Base-by-base conservation (phyloP, 148 eudicot genomes). In the Polygonum maritimum region DNA sequence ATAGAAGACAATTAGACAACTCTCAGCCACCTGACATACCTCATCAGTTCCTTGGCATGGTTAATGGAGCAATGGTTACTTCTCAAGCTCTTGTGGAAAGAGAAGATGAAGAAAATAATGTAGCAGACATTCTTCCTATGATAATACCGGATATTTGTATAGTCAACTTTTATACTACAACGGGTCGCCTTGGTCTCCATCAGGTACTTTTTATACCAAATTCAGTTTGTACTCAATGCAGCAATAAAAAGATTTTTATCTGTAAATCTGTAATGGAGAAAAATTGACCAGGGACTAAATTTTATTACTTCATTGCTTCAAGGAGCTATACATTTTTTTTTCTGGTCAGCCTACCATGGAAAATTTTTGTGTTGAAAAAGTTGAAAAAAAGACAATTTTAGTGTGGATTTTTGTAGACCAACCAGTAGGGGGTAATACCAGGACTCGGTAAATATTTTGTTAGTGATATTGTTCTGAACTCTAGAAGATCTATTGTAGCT, bases 161-260 rank as follows among this genome's bases (percentile, higher is more conserved):
- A 22, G 89, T 85, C 71, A 91, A 91, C 83, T 91, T 86, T 79
- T 91, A 91, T 57, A 57, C 85, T 16, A 83, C 82, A 40, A 79
- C 39, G 26, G 93, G 93, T 12, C 78, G 88, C 51, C 89, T 89
- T 78, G 93, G 91, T 72, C 90, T 91, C 31, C 96, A 91, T 80
- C 92, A 89, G 93, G 96, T 91, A 75, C 54, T 76, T 65, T 71
- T 47, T 44, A 7, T 19, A 4, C 36, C n/a, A 13, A 19, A 41
- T 38, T 33, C 40, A n/a, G 60, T 21, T 54, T 54, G 26, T 54
- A 54, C 1, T n/a, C 10, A 4, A 54, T 18, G 60, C 19, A 7
- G 60, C n/a, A 54, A 54, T 54, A 54, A n/a, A 19, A 4, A 0
- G 22, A n/a, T 5, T 54, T n/a, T n/a, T 54, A 7, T 54, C 26